Base-by-base conservation (phyloP, 768 basidiomycete genomes). In the Macrolepiota albuminosa region DNA sequence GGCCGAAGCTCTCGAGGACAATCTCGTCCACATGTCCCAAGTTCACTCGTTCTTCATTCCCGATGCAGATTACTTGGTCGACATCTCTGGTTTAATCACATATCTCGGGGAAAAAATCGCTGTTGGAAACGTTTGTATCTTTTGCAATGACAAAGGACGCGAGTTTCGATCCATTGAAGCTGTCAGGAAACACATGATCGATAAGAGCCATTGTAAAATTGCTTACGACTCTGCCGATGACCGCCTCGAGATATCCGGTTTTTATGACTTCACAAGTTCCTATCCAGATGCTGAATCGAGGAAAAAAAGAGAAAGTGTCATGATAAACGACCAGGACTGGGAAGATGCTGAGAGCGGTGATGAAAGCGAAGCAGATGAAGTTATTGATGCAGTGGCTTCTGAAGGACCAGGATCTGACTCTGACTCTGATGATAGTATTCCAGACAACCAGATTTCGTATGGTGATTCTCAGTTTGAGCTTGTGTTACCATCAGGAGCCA, bases 121-220 rank as follows among this genome's bases (percentile, higher is more conserved):
- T 0, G 84, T 96, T n/a, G 91, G 88, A 14, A 95, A 97, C 75
- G 79, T 93, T 7, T 99, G 97, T 77, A 83, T 98, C 31, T 93
- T 80, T 73, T 99, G 97, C 75, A 91, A 89, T 67, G 88, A 86
- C 37, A 86, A 81, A 61, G 84, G 93, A 46, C 77, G 86, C 61
- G 94, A 93, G 67, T 94, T 94, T 73, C 83, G 86, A 59, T 88
- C 85, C 16, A 69, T 95, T 56, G 89, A 93, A 4, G 96, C 95
- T 0, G 95, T 93, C 5, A 80, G 95, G 65, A 92, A 91, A 68
- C 97, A 99, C 71, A 99, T 99, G 97, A 62, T 84, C 43, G 95
- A 95, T 78, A 98, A 98, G 76, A 82, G 84, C 59, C 97, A 99
- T 69, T 98, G 95, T 81, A 98, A 97, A 75, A 85, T 99, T 63